phyloP scores from a whole-genome alignment of 345 rosid species.

The Salix caprea region DNA sequence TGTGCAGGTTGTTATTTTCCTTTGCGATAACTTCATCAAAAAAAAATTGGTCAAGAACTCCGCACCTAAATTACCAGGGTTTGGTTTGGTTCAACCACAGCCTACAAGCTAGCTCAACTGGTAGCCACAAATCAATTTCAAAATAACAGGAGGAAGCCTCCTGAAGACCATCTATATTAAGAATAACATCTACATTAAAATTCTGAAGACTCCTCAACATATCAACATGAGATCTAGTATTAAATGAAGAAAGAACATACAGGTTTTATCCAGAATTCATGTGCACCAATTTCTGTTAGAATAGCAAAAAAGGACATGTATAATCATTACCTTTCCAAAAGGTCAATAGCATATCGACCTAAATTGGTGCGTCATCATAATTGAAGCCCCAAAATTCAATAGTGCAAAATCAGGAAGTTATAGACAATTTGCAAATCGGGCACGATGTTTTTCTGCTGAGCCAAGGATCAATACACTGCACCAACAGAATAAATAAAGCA shows the following conservation, averaged over 20 bases:
- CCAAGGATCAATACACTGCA: slow-evolving; percentile 98
- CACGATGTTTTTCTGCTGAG: slow-evolving; percentile 68
- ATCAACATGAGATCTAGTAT: background rate
- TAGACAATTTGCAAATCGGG: slow-evolving; percentile 84
- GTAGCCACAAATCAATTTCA: background rate
- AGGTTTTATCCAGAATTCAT: background rate
- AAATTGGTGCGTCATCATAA: background rate
- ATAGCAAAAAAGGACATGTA: background rate
- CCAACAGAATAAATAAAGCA: background rate
- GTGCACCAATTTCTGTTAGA: background rate
- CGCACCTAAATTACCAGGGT: background rate
- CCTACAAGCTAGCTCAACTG: slow-evolving; percentile 15
- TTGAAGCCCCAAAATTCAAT: background rate
- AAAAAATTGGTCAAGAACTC: background rate
- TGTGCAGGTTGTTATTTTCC: background rate
- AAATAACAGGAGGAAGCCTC: background rate
- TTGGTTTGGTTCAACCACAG: slow-evolving; percentile 2
- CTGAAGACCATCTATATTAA: background rate
- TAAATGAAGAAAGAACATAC: background rate
- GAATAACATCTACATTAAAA: background rate
- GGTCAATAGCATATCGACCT: background rate
- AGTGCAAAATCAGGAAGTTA: slow-evolving; percentile 25
- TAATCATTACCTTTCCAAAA: background rate
- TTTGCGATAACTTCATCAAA: background rate
- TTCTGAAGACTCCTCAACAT: background rate